These are phyloP conservation scores for Raddia distichophylla DNA, from an alignment of 176 grass and related monocot species.

Conservation along the genomic window DNA sequence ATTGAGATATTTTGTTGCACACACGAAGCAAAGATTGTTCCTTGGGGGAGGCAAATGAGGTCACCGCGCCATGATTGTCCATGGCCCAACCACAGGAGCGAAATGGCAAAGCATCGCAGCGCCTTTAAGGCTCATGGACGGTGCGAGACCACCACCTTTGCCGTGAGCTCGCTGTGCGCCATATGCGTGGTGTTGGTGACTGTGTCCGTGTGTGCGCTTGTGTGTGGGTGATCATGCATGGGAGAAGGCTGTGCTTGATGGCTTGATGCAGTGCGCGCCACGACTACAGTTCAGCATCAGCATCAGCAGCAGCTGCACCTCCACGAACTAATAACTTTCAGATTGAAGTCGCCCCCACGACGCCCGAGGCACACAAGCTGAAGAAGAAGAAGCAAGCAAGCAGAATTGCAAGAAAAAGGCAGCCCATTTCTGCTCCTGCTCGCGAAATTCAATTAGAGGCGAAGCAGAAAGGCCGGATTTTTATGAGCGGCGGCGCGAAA, in stretches of 20 bases:
- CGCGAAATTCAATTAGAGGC: not conserved
- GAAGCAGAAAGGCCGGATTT: not conserved
- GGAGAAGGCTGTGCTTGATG: constrained; percentile 48
- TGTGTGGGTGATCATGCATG: constrained; percentile 47
- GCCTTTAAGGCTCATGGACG: constrained; percentile 29
- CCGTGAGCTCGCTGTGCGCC: constrained; percentile 23
- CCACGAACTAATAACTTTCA: too few relatives aligned
- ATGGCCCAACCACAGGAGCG: not conserved
- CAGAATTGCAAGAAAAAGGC: not conserved
- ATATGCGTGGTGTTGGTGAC: not conserved
- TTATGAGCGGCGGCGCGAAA: not conserved
- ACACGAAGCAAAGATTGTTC: constrained; percentile 35
- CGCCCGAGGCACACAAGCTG: not conserved
- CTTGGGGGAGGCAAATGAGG: constrained; percentile 36
- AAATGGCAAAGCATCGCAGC: constrained; percentile 25
- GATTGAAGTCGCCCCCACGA: not conserved
- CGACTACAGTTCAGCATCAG: constrained; percentile 55
- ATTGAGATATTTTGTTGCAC: not conserved
- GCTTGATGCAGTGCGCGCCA: constrained; percentile 41
- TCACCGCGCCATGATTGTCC: not conserved
- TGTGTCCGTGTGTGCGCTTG: too few relatives aligned
- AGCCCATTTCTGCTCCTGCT: not conserved
- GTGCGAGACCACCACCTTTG: not conserved
- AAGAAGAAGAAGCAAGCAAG: not conserved
- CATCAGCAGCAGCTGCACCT: constrained; percentile 16